A percentile compares a stretch with the other conserved stretches of the same genome.
These are phyloP conservation scores for Globisporangium nagaii DNA, from an alignment of 352 stramenopile species.

Conservation along the genomic window DNA sequence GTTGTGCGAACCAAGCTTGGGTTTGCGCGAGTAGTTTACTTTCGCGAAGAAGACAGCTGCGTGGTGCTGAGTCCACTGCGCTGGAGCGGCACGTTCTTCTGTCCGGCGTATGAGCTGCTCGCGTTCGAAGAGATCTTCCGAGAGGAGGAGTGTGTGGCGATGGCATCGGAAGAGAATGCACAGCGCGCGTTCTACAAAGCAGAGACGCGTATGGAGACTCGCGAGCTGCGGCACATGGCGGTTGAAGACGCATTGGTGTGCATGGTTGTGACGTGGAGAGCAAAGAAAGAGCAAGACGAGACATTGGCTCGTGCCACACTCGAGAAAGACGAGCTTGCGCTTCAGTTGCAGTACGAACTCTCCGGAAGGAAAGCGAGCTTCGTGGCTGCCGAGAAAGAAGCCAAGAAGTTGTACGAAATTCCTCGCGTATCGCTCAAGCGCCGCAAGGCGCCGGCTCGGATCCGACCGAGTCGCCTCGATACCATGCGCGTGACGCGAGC, in stretches of 20 bases:
- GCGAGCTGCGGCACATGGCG: constrained; percentile 31
- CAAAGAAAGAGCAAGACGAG: constrained; percentile 38
- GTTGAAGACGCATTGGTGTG: constrained; percentile 35
- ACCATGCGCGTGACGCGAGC: constrained; percentile 42
- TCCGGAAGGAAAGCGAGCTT: constrained; percentile 14
- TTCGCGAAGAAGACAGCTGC: constrained; percentile 42
- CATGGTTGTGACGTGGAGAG: constrained; percentile 29
- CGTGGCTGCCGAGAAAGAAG: constrained; percentile 25
- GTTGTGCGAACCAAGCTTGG: constrained; percentile 45
- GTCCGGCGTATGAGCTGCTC: constrained; percentile 39
- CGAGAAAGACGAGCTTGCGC: constrained; percentile 35
- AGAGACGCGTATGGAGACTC: constrained; percentile 16
- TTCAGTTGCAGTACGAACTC: constrained; percentile 50
- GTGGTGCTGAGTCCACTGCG: constrained; percentile 34
- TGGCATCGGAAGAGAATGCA: constrained; percentile 36
- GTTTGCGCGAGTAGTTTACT: constrained; percentile 37
- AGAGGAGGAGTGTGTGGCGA: constrained; percentile 39
- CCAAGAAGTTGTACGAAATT: constrained; percentile 22
- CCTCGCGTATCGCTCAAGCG: constrained; percentile 28
- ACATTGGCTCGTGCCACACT: constrained; percentile 14
- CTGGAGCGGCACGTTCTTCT: constrained; percentile 54
- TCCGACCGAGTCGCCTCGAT: constrained; percentile 31
- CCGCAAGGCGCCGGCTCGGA: constrained; percentile 4
- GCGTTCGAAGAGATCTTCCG: constrained; percentile 32
- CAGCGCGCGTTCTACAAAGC: constrained; percentile 15